Percentiles rank a stretch among this genome's conserved stretches.
Conservation (phyloP, 805 yeast species). For the Cephaloascus fragrans region DNA sequence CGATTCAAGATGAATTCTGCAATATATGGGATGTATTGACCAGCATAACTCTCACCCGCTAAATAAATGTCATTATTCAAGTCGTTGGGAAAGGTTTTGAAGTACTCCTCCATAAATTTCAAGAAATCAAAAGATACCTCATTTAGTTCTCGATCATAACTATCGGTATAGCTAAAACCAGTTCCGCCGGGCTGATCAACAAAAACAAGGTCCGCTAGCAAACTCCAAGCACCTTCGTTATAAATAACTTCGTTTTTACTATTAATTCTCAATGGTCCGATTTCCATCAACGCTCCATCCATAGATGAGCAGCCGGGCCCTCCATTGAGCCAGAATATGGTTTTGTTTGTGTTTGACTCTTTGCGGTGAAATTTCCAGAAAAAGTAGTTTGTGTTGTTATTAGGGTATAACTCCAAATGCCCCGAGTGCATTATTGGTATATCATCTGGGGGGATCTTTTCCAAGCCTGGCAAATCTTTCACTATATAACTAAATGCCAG, state of each 20-base stretch:
- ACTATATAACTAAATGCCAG: conserved; percentile 13
- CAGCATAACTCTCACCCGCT: conserved; percentile 96
- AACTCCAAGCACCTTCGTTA: conserved; percentile 79
- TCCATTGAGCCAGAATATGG: conserved; percentile 88
- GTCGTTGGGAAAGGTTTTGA: conserved; percentile 66
- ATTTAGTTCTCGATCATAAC: conserved; percentile 42
- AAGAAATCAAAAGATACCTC: conserved; percentile 56
- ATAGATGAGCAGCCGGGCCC: conserved; percentile 98
- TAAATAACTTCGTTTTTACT: conserved; percentile 28
- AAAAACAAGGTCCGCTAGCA: conserved; percentile 67
- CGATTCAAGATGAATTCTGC: conserved; percentile 50
- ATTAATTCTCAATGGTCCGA: conserved; percentile 75
- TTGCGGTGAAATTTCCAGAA: conserved; percentile 59
- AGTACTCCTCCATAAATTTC: conserved; percentile 57
- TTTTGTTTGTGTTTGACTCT: conserved; percentile 26
- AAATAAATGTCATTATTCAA: conserved; percentile 51
- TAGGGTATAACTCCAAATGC: conserved; percentile 46
- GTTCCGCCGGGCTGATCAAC: conserved; percentile 95
- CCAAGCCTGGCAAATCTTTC: conserved; percentile 25
- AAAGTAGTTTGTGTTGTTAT: conserved; percentile 50
- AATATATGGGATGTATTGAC: conserved; percentile 89
- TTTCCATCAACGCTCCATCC: conserved; percentile 93
- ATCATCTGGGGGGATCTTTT: conserved; percentile 19
- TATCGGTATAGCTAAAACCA: conserved; percentile 66
- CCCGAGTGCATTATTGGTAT: conserved; percentile 56